These are phyloP conservation scores for Dictyostelium capitatum DNA, from an alignment of 78 protist species.

Conservation along the genomic window DNA sequence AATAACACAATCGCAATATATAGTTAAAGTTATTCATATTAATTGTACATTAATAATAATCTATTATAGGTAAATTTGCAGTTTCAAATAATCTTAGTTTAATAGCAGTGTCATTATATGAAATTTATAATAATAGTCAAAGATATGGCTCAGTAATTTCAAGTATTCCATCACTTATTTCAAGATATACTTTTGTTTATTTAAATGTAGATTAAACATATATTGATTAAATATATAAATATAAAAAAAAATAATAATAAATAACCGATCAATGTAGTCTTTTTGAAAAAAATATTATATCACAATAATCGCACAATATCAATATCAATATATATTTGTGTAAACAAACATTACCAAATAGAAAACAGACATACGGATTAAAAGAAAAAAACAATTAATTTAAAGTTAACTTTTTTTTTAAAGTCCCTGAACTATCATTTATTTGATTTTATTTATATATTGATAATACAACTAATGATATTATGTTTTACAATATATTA, in stretches of 20 bases:
- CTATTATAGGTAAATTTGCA: conserved; percentile 86
- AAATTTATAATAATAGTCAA: conserved; percentile 85
- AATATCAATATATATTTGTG: not conserved
- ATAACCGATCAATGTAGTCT: not conserved
- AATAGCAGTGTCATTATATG: conserved; percentile 90
- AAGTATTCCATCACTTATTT: conserved; percentile 76
- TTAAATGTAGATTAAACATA: conserved; percentile 38
- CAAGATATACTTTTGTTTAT: conserved; percentile 66
- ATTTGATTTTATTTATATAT: too few relatives aligned
- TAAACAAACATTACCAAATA: too few relatives aligned
- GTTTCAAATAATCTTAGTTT: conserved; percentile 86
- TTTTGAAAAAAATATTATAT: too few relatives aligned
- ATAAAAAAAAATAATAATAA: not conserved
- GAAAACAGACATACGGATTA: too few relatives aligned
- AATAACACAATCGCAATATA: not conserved
- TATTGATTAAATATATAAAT: too few relatives aligned
- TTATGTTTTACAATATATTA: too few relatives aligned
- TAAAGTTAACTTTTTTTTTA: too few relatives aligned
- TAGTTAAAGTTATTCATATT: not conserved
- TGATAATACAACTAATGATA: too few relatives aligned
- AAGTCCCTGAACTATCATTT: too few relatives aligned
- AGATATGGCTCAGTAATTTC: conserved; percentile 80
- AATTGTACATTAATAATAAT: not conserved
- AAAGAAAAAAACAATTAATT: too few relatives aligned
- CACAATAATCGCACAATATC: too few relatives aligned